Base-by-base conservation (phyloP, 148 eudicot species). In the Selenicereus undatus region DNA sequence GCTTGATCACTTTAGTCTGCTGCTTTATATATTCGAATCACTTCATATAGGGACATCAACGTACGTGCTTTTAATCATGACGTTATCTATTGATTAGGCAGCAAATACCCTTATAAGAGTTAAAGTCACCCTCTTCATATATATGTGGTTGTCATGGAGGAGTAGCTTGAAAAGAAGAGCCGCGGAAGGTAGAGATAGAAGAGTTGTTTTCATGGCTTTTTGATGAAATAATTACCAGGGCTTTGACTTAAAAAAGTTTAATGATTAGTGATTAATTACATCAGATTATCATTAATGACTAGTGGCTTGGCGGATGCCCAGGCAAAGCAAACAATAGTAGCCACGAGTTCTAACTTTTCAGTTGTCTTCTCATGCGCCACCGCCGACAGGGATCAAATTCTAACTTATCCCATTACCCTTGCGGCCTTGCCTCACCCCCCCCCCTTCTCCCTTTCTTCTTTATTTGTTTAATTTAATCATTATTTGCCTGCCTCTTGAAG, bases 141-240 rank as follows among this genome's bases (percentile, higher is more conserved):
- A 39, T 39, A 39, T 39, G 43, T 39, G 1, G 43, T 39, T 39
- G 1, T 39, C 43, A 7, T 39, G 43, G 43, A 39, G 43, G 0
- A 39, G 43, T 39, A 39, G 43, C 43, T 39, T 39, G 22, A 56
- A 56, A 56, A 56, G 62, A 56, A 56, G 22, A 16, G 62, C 21
- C 68, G 8, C 5, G 29, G 29, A 64, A 26, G 29, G 68, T 21
- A 6, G 10, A 22, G 68, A 18, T 16, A 21, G 26, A 9, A 9
- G 29, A n/a, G 68, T 64, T 64, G 68, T 64, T 64, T 64, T 64
- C 68, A 64, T n/a, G 27, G 68, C 68, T n/a, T 64, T 58, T 64
- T n/a, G 68, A 9, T 11, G 68, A 64, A 22, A 64, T 64, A n/a
- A 64, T 64, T 64, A 64, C 11, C 27, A 64, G 13, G 12, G 12